Conservation (phyloP, 352 stramenopile species). For the Globisporangium recalcitrans region DNA sequence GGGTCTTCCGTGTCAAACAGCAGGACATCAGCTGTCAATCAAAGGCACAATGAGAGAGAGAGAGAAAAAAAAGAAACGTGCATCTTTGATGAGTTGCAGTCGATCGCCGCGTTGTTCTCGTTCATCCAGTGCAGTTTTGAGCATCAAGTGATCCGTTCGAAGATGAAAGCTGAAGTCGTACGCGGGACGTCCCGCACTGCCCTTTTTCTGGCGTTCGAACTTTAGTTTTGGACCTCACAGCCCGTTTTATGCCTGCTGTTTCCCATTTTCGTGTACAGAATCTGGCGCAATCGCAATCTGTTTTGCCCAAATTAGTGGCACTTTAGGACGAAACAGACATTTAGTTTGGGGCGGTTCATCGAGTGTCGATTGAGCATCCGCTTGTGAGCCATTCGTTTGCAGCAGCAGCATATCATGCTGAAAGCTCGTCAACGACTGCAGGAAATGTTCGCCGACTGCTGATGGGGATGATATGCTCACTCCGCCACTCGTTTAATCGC, state of each 20-base stretch:
- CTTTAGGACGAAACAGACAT: not conserved
- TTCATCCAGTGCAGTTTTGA: not conserved
- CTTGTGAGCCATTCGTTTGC: not conserved
- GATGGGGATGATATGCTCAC: not conserved
- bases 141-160: not conserved
- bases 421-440: conserved; percentile 1
- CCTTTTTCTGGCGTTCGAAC: not conserved
- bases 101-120: not conserved
- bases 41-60: too few species aligned
- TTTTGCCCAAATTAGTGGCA: not conserved
- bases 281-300: not conserved
- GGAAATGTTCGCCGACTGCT: too few species aligned
- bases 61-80: not conserved
- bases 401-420: not conserved
- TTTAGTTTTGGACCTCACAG: not conserved
- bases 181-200: not conserved
- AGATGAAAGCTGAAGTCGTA: conserved; percentile 2
- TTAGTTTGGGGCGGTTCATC: not conserved
- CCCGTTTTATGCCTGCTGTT: not conserved
- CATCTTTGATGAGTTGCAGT: conserved; percentile 5
- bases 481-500: not conserved
- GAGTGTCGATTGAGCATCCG: not conserved
- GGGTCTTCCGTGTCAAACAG: too few species aligned
- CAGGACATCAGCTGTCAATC: too few species aligned
- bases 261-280: not conserved